These are phyloP conservation scores for Gamarada debralockiae DNA, from an alignment of 495 filamentous ascomycete genomes.

Conservation along the genomic window DNA sequence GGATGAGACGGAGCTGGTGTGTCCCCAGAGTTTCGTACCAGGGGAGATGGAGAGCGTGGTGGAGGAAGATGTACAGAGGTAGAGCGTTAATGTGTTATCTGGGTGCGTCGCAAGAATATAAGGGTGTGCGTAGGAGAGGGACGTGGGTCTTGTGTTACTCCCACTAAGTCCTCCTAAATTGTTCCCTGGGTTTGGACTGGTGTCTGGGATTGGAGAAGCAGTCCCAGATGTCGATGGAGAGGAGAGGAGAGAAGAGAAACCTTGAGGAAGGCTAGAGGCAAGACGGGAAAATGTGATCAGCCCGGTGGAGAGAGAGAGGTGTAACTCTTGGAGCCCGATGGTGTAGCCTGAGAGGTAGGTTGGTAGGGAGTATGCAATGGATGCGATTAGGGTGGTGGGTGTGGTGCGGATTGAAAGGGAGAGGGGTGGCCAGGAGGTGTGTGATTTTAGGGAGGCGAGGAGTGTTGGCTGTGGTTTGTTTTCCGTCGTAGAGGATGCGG, in stretches of 20 bases:
- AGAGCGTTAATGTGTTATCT: conserved; percentile 89
- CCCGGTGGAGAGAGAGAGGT: conserved; percentile 39
- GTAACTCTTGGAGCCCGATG: conserved; percentile 84
- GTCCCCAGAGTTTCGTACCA: conserved; percentile 83
- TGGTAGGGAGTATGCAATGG: conserved; percentile 79
- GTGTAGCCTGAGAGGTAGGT: conserved; percentile 74
- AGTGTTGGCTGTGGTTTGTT: conserved; percentile 39
- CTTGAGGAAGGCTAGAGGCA: conserved; percentile 38
- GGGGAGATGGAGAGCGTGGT: conserved; percentile 61
- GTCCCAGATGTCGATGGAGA: conserved; percentile 4
- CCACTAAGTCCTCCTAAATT: too few species aligned
- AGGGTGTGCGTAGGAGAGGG: conserved; percentile 82
- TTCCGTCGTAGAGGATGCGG: conserved; percentile 9
- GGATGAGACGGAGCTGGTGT: conserved; percentile 85
- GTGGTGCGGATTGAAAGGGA: conserved; percentile 71
- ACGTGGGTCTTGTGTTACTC: conserved; percentile 51
- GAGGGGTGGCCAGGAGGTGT: conserved; percentile 74
- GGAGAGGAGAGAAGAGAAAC: conserved; percentile 28
- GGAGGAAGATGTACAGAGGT: conserved; percentile 68
- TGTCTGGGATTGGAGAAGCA: neutral
- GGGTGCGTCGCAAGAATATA: conserved; percentile 85
- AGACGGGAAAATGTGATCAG: conserved; percentile 53
- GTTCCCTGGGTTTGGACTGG: conserved; percentile 4
- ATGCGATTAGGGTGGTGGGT: conserved; percentile 59
- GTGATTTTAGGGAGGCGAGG: conserved; percentile 76